Percentiles rank a stretch among this genome's conserved stretches.
Evolutionary conservation across 2,329 filamentous ascomycete genomes (phyloP).

Genomic region (Incumbomyces lentus): DNA sequence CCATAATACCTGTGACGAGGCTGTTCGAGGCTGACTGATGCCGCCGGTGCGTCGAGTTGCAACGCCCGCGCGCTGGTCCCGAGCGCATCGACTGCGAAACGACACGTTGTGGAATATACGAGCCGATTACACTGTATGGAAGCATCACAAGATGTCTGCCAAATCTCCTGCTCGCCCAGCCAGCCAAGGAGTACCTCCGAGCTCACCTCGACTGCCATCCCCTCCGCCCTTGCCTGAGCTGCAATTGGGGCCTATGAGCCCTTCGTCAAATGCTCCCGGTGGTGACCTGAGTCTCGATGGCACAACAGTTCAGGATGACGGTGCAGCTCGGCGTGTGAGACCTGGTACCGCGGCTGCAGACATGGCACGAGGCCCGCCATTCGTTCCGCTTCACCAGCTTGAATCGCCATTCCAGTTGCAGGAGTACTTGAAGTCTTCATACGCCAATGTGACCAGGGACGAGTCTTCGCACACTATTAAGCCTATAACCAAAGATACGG

Average conservation of each 20-base stretch:
- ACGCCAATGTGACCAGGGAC: slow-evolving; percentile 67
- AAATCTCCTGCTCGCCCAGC: slow-evolving; percentile 24
- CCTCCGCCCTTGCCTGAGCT: slow-evolving; percentile 92
- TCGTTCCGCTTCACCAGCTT: slow-evolving; percentile 77
- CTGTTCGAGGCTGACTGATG: slow-evolving; percentile 1
- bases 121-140: slow-evolving; percentile 3
- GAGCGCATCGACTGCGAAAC: slow-evolving; percentile 1
- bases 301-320: slow-evolving; percentile 54
- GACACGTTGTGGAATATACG: slow-evolving; percentile 4
- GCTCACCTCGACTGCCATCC: slow-evolving; percentile 84
- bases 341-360: slow-evolving; percentile 85
- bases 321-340: slow-evolving; percentile 73
- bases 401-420: slow-evolving; percentile 96
- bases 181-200: slow-evolving; percentile 44
- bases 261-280: slow-evolving; percentile 53
- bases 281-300: slow-evolving; percentile 43
- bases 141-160: slow-evolving; percentile 5
- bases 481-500: slow-evolving; percentile 66
- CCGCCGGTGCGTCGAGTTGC: neutral
- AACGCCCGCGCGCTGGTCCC: no score
- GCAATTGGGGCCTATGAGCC: slow-evolving; percentile 73
- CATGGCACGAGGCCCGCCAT: slow-evolving; percentile 83
- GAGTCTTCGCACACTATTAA: slow-evolving; percentile 44
- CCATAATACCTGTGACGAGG: neutral
- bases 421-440: slow-evolving; percentile 88